These are phyloP conservation scores for Phascolomyces articulosus DNA, from an alignment of 371 early-diverging fungal genomes.

Conservation along the genomic window DNA sequence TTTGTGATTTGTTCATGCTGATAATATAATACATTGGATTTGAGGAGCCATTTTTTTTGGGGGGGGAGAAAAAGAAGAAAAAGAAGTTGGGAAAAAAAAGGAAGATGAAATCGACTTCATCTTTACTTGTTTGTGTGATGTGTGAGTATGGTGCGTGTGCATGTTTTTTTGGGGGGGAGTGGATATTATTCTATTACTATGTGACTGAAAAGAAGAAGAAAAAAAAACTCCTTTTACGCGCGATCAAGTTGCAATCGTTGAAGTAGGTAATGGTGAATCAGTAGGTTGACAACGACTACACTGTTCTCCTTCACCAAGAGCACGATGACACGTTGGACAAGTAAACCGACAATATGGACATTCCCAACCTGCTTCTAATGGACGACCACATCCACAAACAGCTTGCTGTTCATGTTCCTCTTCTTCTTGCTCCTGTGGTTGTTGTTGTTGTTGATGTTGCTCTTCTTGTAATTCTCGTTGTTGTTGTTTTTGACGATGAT, in stretches of 20 bases:
- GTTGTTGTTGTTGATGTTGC: background rate
- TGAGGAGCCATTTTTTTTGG: too few relatives aligned
- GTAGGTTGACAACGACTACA: conserved; percentile 19
- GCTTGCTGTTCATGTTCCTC: background rate
- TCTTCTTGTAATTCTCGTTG: background rate
- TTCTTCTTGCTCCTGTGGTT: background rate
- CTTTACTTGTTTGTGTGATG: too few relatives aligned
- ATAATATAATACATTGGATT: too few relatives aligned
- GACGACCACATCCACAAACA: conserved; percentile 25
- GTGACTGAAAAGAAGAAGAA: too few relatives aligned
- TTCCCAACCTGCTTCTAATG: conserved; percentile 21
- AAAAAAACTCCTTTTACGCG: too few relatives aligned
- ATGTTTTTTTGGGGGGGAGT: too few relatives aligned
- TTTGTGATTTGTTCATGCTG: too few relatives aligned
- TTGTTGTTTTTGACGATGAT: background rate
- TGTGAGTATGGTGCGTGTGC: background rate
- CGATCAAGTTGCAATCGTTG: conserved; percentile 1
- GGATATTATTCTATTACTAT: too few relatives aligned
- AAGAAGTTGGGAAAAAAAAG: too few relatives aligned
- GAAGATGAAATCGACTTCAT: too few relatives aligned
- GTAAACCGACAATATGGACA: conserved; percentile 19
- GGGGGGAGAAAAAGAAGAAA: too few relatives aligned
- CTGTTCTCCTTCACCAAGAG: conserved; percentile 17
- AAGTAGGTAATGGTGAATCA: conserved; percentile 1
- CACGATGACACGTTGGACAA: conserved; percentile 25